Evolutionary conservation across 1,284 basidiomycete genomes (phyloP).

Genomic region (Boletus sp.): DNA sequence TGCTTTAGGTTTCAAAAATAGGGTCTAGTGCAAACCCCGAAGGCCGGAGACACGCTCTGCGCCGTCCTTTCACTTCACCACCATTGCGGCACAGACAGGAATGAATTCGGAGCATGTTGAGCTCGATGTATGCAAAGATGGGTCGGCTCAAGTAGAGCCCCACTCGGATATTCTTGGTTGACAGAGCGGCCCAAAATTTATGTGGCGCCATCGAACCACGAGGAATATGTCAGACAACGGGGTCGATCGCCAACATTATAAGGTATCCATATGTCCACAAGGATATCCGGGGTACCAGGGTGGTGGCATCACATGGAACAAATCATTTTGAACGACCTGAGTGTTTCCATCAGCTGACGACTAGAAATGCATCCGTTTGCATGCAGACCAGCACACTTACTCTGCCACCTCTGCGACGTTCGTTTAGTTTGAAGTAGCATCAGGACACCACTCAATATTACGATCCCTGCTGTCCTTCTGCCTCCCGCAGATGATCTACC

Average conservation of each 20-base stretch:
- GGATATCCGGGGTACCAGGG: constrained; percentile 18
- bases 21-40: background rate
- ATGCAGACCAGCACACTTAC: constrained; percentile 5
- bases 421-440: background rate
- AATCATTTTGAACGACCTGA: constrained; percentile 10
- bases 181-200: constrained; percentile 1
- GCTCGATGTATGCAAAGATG: constrained; percentile 1
- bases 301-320: constrained; percentile 5
- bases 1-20: background rate
- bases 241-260: constrained; percentile 1
- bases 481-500: background rate
- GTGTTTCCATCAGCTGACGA: constrained; percentile 12
- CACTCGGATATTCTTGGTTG: constrained; percentile 2
- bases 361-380: background rate
- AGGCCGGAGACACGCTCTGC: background rate
- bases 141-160: background rate
- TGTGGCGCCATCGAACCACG: constrained; percentile 2
- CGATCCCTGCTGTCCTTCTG: constrained; percentile 1
- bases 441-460: background rate
- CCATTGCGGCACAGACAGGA: background rate
- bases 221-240: constrained; percentile 3
- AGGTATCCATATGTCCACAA: constrained; percentile 5
- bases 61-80: background rate
- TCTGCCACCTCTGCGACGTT: background rate
- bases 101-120: background rate